Base-by-base conservation (phyloP, 2,329 filamentous ascomycete species). In the Arachnomyces sp. region DNA sequence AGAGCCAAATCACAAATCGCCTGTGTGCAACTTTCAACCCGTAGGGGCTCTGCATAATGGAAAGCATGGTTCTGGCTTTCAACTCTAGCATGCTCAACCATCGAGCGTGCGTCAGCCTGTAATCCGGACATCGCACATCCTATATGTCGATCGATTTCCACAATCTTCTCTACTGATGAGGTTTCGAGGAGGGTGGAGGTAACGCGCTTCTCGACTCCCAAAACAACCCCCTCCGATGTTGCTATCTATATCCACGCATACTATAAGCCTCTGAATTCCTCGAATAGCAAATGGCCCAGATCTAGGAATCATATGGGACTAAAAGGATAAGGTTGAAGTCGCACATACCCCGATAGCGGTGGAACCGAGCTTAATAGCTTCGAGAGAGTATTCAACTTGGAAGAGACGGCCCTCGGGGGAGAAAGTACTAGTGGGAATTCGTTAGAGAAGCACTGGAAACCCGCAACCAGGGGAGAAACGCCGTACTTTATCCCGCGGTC, bases 311-410 rank as follows among this genome's bases (percentile, higher is more conserved):
- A 41, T 30, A 34, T 14, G 30, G 30, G 15, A 15, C 17, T 29
- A n/a, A 11, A 12, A 28, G 15, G 32, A 31, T 2, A 13, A 6
- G 40, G 30, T 18, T 9, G 20, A 33, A 11, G 12, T 28, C 15
- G 40, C 37, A 64, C 70, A 45, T 73, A 81, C 89, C 57, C 92
- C 92, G 71, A 98, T 98, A 61, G 92, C 92, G 54, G 92, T 98
- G 58, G 86, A 94, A 54, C 92, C 92, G 53, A 96, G 85, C 76
- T 98, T 98, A 79, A 98, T 98, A 68, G 92, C 92, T 75, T 98
- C 92, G 66, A 98, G 84, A 45, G 92, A 96, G 80, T 98, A 98
- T 83, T 98, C 92, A 74, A 98, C 92, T 74, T 98, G 92, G 79
- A 98, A 98, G 67, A 98, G 85, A 70, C 92, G 92, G 60, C 92